A percentile compares a stretch with the other conserved stretches of the same genome.
Evolutionary conservation across 768 basidiomycete species (phyloP).

Genomic region (Cyclocybe cylindracea): DNA sequence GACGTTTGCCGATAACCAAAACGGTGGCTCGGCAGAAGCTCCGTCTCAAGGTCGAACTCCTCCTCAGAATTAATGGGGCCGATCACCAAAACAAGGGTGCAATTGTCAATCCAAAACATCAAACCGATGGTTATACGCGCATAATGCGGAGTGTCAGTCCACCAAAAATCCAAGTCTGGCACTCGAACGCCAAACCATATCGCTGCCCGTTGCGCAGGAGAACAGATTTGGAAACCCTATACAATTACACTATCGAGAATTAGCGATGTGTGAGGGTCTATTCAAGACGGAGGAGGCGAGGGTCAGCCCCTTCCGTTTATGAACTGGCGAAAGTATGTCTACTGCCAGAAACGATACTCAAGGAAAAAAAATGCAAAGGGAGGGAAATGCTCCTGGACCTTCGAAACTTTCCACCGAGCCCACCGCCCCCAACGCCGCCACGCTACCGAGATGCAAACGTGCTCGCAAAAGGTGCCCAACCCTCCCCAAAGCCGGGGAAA

Average conservation of each 20-base stretch:
- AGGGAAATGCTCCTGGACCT: too few relatives aligned
- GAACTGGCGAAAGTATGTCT: slow-evolving; percentile 23
- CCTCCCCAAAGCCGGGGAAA: background rate
- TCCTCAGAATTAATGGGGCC: slow-evolving; percentile 9
- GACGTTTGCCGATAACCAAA: slow-evolving; percentile 49
- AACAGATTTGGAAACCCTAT: slow-evolving; percentile 54
- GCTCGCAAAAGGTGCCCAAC: background rate
- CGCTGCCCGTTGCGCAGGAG: slow-evolving; percentile 40
- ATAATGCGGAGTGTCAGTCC: slow-evolving; percentile 46
- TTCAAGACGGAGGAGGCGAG: slow-evolving; percentile 56
- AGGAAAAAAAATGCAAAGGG: too few relatives aligned
- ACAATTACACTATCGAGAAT: slow-evolving; percentile 37
- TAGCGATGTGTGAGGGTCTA: slow-evolving; percentile 57
- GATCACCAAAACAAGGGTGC: slow-evolving; percentile 50
- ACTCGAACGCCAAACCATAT: slow-evolving; percentile 51
- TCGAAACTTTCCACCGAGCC: too few relatives aligned
- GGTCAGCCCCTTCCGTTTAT: slow-evolving; percentile 41
- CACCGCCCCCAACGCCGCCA: too few relatives aligned
- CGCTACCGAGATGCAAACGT: too few relatives aligned
- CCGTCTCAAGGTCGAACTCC: background rate
- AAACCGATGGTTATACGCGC: slow-evolving; percentile 51
- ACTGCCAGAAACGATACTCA: slow-evolving; percentile 42
- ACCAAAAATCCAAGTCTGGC: slow-evolving; percentile 42
- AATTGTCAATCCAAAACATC: slow-evolving; percentile 47
- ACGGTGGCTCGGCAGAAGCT: slow-evolving; percentile 15